Evolutionary conservation across 1,139 yeast genomes (phyloP).

Genomic region (Geotrichum restrictum): DNA sequence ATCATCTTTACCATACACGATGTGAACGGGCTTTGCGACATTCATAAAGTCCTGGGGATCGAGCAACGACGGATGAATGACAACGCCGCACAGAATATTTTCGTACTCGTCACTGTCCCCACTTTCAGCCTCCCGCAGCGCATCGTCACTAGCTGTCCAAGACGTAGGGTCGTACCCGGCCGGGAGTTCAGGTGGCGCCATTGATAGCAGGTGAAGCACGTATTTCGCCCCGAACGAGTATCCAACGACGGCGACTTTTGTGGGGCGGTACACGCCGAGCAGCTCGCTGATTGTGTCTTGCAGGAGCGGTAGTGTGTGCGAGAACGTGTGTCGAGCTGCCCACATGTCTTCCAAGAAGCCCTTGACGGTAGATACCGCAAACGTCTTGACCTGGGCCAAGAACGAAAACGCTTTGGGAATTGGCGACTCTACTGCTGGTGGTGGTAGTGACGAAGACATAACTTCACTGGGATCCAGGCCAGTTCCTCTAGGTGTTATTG

Average conservation of each 20-base stretch:
- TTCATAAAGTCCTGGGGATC: conserved; percentile 34
- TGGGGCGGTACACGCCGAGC: conserved; percentile 37
- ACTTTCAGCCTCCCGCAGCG: conserved; percentile 31
- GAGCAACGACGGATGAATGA: conserved; percentile 40
- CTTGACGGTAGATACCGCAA: conserved; percentile 37
- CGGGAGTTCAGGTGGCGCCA: conserved; percentile 21
- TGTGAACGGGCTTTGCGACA: conserved; percentile 36
- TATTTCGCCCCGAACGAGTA: conserved; percentile 44
- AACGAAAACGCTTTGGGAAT: conserved; percentile 26
- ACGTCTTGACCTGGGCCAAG: conserved; percentile 34
- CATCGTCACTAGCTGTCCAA: conserved; percentile 19
- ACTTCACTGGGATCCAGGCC: conserved; percentile 27
- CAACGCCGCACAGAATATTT: conserved; percentile 36
- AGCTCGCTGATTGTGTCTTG: conserved; percentile 37
- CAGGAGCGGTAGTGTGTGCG: conserved; percentile 35
- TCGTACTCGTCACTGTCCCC: conserved; percentile 26
- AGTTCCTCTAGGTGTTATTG: conserved; percentile 26
- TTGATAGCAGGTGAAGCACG: conserved; percentile 33
- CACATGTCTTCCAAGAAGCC: conserved; percentile 42
- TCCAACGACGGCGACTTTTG: conserved; percentile 38
- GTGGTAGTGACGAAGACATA: conserved; percentile 28
- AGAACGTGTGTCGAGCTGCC: conserved; percentile 41
- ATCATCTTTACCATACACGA: conserved; percentile 36
- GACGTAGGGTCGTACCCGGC: conserved; percentile 20
- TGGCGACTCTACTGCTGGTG: conserved; percentile 9